Base-by-base conservation (phyloP, 2,329 filamentous ascomycete genomes). In the Apiospora arundinis region DNA sequence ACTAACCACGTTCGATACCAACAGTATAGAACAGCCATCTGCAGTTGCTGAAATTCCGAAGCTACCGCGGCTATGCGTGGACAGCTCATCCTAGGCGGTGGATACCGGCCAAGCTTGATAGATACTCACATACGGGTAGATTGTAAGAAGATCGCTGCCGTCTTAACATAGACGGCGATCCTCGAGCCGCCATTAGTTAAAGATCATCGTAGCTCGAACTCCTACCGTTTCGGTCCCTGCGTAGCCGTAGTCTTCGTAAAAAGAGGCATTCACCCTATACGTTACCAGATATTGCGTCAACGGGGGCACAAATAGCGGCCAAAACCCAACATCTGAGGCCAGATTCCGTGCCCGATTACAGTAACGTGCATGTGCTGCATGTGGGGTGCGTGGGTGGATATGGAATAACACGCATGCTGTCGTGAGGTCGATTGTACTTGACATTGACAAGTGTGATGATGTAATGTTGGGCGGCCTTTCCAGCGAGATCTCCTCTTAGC, bases 311-410 rank as follows among this genome's bases (percentile, higher is more conserved):
- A 69, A 23, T 56, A 40, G 56, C 23, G 44, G 66, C 66, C 46
- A 44, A 21, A 48, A 32, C 32, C 18, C 66, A 48, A 48, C 44
- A 48, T 32, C 25, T n/a, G n/a, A 18, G 40, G 32, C 32, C 18
- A 63, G 56, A 63, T 63, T 63, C 18, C 52, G 45, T n/a, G 52
- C 71, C 75, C 75, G 76, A 76, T 74, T 75, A 74, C 75, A 75
- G 76, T 72, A 74, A 69, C 70, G 52, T 74, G 74, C 75, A 76
- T 75, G 70, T 76, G 75, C 63, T 73, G 74, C 74, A 76, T 75
- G 70, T 76, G 75, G 76, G 75, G 75, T 76, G 73, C 71, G 72
- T 74, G 72, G 72, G 72, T 71, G 73, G 70, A 69, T 63, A 40
- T 40, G 32, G 32, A 63, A n/a, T n/a, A 37, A 63, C 37, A 63